Base-by-base conservation (phyloP, 768 basidiomycete genomes). In the Piloderma croceum region DNA sequence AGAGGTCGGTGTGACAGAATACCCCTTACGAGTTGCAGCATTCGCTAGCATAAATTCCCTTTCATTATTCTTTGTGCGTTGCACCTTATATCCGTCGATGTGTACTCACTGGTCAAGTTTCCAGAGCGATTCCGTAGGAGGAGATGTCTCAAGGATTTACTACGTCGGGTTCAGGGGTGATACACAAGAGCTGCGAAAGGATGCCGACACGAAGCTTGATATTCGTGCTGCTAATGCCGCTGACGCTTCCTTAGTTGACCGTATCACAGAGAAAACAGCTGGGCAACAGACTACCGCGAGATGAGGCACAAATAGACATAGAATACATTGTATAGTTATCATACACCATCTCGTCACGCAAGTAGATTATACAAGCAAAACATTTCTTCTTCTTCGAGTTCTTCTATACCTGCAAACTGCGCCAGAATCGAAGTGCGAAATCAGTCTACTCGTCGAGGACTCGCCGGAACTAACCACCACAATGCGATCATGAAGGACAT, bases 111-210 rank as follows among this genome's bases (percentile, higher is more conserved):
- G 33, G 44, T 42, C 39, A 44, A 37, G 15, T 31, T 7, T 31
- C 20, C 46, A 88, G 86, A 77, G 76, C 39, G 77, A 88, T 31
- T 67, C 86, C 2, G 69, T 68, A 4, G 85, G 83, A 5, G 81
- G 72, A 20, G 81, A 86, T 6, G 47, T 62, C 13, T 76, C 83
- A 3, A 65, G 83, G 19, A 60, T 91, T 25, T 92, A 83, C 54
- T 92, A 81, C 52, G 53, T 91, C 31, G 89, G 89, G 15, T 92
- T 92, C 69, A 84, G 79, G 57, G 90, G 89, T 31, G 83, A 88
- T 47, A 66, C 70, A 34, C 66, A 70, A 39, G 67, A 69, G 13
- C 57, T 61, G 13, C 69, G 71, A 48, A 79, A 74, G 46, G 81
- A 84, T 39, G 72, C 64, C n/a, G 71, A 71, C 24, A 74, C 71